These are phyloP conservation scores for Macrolepiota fuliginosa DNA, from an alignment of 768 basidiomycete genomes.

Conservation along the genomic window DNA sequence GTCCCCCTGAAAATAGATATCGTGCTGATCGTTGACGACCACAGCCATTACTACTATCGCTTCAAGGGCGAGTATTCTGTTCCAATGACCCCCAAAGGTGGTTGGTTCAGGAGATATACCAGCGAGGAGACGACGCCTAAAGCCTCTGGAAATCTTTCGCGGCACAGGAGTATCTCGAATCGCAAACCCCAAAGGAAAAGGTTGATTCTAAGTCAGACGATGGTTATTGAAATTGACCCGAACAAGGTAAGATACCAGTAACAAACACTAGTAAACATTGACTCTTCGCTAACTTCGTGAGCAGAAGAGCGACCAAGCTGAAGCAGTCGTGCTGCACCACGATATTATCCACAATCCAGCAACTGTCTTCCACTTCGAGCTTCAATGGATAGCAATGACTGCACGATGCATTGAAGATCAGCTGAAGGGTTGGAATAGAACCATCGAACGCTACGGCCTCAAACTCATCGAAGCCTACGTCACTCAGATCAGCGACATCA, in stretches of 20 bases:
- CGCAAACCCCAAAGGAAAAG: constrained; percentile 45
- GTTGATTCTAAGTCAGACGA: constrained; percentile 81
- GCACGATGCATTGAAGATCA: constrained; percentile 90
- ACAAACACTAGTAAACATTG: neutral
- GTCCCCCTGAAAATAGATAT: neutral
- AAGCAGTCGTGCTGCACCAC: constrained; percentile 85
- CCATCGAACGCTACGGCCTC: constrained; percentile 86
- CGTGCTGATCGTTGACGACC: constrained; percentile 6
- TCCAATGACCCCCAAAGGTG: constrained; percentile 59
- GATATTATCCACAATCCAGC: constrained; percentile 94
- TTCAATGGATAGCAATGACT: constrained; percentile 96
- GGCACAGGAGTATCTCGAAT: constrained; percentile 24
- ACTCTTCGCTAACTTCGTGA: neutral
- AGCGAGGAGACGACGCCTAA: constrained; percentile 36
- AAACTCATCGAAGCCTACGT: constrained; percentile 94
- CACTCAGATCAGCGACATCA: constrained; percentile 85
- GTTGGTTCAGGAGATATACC: constrained; percentile 69
- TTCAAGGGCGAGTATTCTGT: constrained; percentile 74
- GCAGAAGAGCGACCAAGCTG: constrained; percentile 83
- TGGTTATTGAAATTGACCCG: constrained; percentile 85
- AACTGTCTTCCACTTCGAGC: constrained; percentile 96
- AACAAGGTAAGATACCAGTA: constrained; percentile 48
- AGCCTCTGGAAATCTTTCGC: constrained; percentile 31
- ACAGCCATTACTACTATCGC: constrained; percentile 86
- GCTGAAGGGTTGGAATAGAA: constrained; percentile 75